phyloP scores from a whole-genome alignment of 1,284 basidiomycete genomes.

The Ustilago trichophora region DNA sequence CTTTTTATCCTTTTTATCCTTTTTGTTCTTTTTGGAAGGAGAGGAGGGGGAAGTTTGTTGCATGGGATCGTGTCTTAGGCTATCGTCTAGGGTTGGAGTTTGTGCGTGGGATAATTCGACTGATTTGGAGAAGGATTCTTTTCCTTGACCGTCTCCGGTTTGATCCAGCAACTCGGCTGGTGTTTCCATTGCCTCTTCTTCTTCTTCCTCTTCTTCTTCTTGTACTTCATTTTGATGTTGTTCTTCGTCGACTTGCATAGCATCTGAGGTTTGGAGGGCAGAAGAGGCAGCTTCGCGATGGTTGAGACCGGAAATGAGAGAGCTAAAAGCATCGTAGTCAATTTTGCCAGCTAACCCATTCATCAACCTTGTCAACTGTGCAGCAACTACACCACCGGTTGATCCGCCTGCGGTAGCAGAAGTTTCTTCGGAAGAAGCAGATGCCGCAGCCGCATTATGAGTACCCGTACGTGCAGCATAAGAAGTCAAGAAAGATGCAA shows the following conservation, averaged over 20 bases:
- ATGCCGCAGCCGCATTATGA: constrained; percentile 4
- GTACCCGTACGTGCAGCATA: constrained; percentile 39
- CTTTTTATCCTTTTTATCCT: constrained; percentile 22
- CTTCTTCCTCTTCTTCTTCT: background rate
- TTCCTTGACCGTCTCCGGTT: background rate
- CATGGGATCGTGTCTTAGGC: background rate
- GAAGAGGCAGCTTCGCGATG: background rate
- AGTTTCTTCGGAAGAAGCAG: background rate
- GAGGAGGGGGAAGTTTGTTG: background rate
- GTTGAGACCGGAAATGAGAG: constrained; percentile 5
- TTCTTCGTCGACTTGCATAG: background rate
- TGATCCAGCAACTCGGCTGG: constrained; percentile 2
- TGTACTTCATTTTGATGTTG: too few species aligned
- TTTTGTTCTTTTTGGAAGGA: constrained; percentile 4
- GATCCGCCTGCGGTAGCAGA: constrained; percentile 14
- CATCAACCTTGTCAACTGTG: constrained; percentile 29
- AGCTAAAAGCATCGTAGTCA: constrained; percentile 20
- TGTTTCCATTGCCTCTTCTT: background rate
- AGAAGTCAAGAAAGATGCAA: constrained; percentile 20
- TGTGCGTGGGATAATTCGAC: background rate
- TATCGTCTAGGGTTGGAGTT: constrained; percentile 11
- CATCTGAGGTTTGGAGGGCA: background rate
- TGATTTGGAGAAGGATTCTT: constrained; percentile 5
- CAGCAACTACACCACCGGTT: constrained; percentile 35
- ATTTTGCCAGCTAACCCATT: constrained; percentile 34